A percentile compares a stretch with the other conserved stretches of the same genome.
phyloP scores from a whole-genome alignment of 2,329 filamentous ascomycete species.

The Gaeumannomyces sp. region DNA sequence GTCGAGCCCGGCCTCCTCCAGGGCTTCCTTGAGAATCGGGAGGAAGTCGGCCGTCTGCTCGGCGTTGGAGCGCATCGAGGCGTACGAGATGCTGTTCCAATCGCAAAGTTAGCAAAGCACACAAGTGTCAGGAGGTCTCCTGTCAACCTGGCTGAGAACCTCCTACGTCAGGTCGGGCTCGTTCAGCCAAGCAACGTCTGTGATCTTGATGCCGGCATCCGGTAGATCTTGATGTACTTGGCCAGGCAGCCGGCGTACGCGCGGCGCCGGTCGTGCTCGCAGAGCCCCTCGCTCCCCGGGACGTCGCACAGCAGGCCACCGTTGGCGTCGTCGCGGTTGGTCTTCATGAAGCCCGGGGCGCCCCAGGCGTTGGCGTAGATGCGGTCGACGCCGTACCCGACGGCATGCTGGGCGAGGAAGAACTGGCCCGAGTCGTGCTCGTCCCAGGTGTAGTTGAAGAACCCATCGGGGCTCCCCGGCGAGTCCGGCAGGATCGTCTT shows the following conservation, averaged over 20 bases:
- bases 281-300: slow-evolving; percentile 20
- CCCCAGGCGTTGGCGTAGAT: slow-evolving; percentile 35
- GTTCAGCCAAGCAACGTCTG: slow-evolving; percentile 25
- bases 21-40: slow-evolving; percentile 35
- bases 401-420: slow-evolving; percentile 34
- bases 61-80: slow-evolving; percentile 27
- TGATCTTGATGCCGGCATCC: slow-evolving; percentile 19
- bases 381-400: slow-evolving; percentile 24
- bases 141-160: neutral
- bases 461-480: slow-evolving; percentile 23
- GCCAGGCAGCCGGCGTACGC: slow-evolving; percentile 37
- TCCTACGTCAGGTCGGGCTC: slow-evolving; percentile 23
- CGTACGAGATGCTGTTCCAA: slow-evolving; percentile 19
- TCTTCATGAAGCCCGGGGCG: slow-evolving; percentile 37
- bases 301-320: slow-evolving; percentile 32
- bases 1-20: slow-evolving; percentile 27
- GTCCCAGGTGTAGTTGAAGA: slow-evolving; percentile 27
- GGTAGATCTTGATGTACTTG: slow-evolving; percentile 16
- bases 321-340: slow-evolving; percentile 28
- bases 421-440: slow-evolving; percentile 31
- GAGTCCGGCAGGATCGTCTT: slow-evolving; percentile 27
- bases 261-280: slow-evolving; percentile 29
- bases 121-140: no score
- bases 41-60: slow-evolving; percentile 31
- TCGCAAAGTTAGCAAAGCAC: neutral